A percentile compares a stretch with the other conserved stretches of the same genome.
phyloP scores from a whole-genome alignment of 345 rosid genomes.

The Hibiscus syriacus region DNA sequence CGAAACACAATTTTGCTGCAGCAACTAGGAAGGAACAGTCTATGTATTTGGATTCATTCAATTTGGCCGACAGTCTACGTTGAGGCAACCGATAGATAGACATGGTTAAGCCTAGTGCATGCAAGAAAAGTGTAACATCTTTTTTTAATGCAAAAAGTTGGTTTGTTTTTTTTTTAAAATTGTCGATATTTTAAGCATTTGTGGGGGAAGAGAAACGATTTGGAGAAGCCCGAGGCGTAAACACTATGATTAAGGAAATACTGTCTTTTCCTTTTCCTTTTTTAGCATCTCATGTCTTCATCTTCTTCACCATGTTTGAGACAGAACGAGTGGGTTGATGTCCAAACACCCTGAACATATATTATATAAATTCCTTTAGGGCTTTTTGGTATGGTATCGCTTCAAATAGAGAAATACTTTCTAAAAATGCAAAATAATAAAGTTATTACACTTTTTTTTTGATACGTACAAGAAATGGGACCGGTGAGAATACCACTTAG shows the following conservation, averaged over 20 bases:
- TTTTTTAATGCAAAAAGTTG: slow-evolving; percentile 3
- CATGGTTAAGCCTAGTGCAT: background rate
- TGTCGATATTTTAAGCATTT: background rate
- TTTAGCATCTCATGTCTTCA: background rate
- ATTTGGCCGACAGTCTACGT: background rate
- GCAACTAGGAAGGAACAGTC: background rate
- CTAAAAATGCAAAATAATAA: background rate
- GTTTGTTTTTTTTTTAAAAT: background rate
- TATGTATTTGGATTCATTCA: background rate
- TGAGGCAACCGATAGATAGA: background rate
- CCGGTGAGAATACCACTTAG: background rate
- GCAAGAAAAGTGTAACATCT: slow-evolving; percentile 1
- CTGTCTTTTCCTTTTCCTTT: background rate
- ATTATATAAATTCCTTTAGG: slow-evolving; percentile 1
- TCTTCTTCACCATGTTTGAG: slow-evolving; percentile 9
- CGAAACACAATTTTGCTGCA: background rate
- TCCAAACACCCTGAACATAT: background rate
- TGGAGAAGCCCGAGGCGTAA: slow-evolving; percentile 6
- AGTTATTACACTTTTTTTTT: background rate
- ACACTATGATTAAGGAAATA: slow-evolving; percentile 7
- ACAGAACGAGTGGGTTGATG: background rate
- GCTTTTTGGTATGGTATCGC: background rate
- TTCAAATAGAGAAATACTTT: background rate
- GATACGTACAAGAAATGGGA: slow-evolving; percentile 3
- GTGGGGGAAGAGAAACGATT: background rate